These are phyloP conservation scores for Talaromyces sp. DNA, from an alignment of 2,329 filamentous ascomycete species.

Conservation along the genomic window DNA sequence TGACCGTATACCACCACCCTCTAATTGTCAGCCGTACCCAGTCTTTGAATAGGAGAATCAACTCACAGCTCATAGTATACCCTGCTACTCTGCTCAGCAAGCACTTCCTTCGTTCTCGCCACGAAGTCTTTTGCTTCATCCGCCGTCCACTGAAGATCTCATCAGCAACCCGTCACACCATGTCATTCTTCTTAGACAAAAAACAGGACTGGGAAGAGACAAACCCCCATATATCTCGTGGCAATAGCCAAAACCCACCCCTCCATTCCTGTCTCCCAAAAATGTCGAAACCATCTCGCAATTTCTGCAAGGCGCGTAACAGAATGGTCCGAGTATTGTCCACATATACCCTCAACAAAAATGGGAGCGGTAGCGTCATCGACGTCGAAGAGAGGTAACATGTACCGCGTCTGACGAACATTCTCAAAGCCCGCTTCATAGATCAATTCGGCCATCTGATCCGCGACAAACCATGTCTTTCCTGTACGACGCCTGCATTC, in stretches of 20 bases:
- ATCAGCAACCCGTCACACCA: not conserved
- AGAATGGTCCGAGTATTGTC: slow-evolving; percentile 14
- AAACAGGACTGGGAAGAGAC: not conserved
- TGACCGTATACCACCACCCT: slow-evolving; percentile 19
- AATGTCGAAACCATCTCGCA: slow-evolving; percentile 24
- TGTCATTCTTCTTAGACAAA: not conserved
- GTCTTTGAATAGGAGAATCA: not conserved
- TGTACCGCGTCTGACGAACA: slow-evolving; percentile 27
- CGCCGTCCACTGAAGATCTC: slow-evolving; percentile 25
- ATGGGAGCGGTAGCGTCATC: not conserved
- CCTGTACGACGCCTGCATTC: slow-evolving; percentile 29
- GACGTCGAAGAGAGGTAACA: slow-evolving; percentile 21
- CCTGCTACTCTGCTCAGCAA: slow-evolving; percentile 20
- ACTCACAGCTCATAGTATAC: slow-evolving; percentile 27
- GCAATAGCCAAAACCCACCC: slow-evolving; percentile 29
- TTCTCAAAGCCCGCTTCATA: slow-evolving; percentile 26
- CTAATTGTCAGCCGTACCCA: not conserved
- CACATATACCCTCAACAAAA: not conserved
- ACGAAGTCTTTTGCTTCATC: slow-evolving; percentile 28
- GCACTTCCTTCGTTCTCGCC: slow-evolving; percentile 21
- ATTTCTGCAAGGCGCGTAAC: slow-evolving; percentile 22
- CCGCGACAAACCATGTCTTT: slow-evolving; percentile 24
- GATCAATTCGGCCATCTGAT: slow-evolving; percentile 28
- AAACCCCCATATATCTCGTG: slow-evolving; percentile 27
- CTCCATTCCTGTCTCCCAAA: slow-evolving; percentile 29